Evolutionary conservation across 2,329 filamentous ascomycete species (phyloP), one percentile per base, ranked within the genome.

Genomic region (Scopulariopsis brevicaulis): DNA sequence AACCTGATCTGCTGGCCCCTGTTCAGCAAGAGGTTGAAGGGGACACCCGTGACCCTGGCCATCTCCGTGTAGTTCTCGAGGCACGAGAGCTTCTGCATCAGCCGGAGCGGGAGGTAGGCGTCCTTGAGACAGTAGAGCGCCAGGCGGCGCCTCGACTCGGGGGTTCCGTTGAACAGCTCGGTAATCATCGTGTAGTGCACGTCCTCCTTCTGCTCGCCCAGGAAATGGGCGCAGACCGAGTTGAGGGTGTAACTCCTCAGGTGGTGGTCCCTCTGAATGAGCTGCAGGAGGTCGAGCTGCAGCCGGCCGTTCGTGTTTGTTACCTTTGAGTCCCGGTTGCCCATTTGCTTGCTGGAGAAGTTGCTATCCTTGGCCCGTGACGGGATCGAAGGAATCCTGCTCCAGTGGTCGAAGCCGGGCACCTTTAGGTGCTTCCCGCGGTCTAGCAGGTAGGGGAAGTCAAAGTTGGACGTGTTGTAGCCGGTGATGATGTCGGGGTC

Each of bases 121-220:
- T 99, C 95, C 72, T 99, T 99, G 63, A 99, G 73, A 73, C 94
- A 99, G 75, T 99, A 99, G 1, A 99, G 83, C 1, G 94, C 94
- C 54, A 99, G 75, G 73, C 94, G 86, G 65, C 95, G 84, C 63
- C 94, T 79, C 4, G 93, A 96, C 68, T 99, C 94, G 0, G 92
- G 86, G 0, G 94, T 96, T 61, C 94, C 94, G 68, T 99, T 97
- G 78, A 92, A 96, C 3, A 99, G 75, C 67, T 97, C 95, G 0
- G 95, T 99, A 66, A 99, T 99, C 91, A 99, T 99, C 2, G 92
- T 96, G 73, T 99, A 86, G 68, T 99, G 94, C 2, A 99, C 94
- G 71, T 99, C 94, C 73, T 99, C 94, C 69, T 99, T 99, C 69
- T 99, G 94, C 69, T 99, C 94, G 53, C 91, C 91, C 25, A 99